A percentile compares a stretch with the other conserved stretches of the same genome.
Conservation (phyloP, 2,329 filamentous ascomycete genomes). For the Aspergillus intermedius region DNA sequence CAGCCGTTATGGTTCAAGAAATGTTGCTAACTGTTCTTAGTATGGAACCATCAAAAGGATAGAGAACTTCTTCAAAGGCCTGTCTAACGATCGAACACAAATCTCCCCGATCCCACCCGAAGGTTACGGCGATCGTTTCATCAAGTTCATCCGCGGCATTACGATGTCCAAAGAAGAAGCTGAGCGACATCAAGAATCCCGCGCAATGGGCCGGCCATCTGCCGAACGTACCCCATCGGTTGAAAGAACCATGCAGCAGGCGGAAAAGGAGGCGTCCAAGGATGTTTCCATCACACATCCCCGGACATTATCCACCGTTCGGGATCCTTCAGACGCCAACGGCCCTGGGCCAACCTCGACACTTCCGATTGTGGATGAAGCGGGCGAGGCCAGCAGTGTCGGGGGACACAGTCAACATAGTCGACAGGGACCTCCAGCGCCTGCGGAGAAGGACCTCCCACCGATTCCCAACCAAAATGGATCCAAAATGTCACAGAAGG, state of each 20-base stretch:
- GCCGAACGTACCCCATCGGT: constrained; percentile 36
- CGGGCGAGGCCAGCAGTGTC: constrained; percentile 66
- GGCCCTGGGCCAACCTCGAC: constrained; percentile 49
- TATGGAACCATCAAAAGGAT: constrained; percentile 92
- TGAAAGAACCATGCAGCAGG: constrained; percentile 50
- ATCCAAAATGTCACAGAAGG: constrained; percentile 15
- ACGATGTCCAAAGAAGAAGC: constrained; percentile 87
- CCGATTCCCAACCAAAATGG: constrained; percentile 16
- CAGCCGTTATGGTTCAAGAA: no score
- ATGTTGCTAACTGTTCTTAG: constrained; percentile 39
- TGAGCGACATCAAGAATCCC: constrained; percentile 42
- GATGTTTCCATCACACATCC: constrained; percentile 57
- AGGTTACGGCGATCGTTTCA: constrained; percentile 87
- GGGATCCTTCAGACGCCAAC: constrained; percentile 52
- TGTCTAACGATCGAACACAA: constrained; percentile 73
- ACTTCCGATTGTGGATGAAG: constrained; percentile 84
- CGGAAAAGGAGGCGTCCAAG: constrained; percentile 58
- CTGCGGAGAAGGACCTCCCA: constrained; percentile 26
- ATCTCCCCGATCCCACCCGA: constrained; percentile 90
- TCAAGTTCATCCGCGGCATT: constrained; percentile 82
- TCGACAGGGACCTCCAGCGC: constrained; percentile 20
- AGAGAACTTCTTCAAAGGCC: constrained; percentile 94
- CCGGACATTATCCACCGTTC: constrained; percentile 52
- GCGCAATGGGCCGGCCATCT: constrained; percentile 21
- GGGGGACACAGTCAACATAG: constrained; percentile 54